Evolutionary conservation across 1,284 basidiomycete genomes (phyloP).

Genomic region (Macrocystidia cucumis): DNA sequence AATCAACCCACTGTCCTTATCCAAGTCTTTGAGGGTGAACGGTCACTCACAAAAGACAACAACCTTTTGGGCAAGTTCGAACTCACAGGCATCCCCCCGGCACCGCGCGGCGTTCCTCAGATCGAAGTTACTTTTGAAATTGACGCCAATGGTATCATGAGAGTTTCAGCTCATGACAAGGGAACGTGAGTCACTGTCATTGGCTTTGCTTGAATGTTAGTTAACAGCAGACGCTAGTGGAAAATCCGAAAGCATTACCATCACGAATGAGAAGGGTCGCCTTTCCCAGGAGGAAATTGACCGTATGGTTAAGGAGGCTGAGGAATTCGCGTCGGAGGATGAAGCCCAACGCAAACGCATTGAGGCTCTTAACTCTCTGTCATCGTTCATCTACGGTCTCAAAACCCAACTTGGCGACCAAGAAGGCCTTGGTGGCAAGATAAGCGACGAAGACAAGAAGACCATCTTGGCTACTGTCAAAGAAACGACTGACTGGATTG

Average conservation of each 20-base stretch:
- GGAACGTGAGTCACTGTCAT: conserved; percentile 57
- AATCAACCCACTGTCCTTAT: conserved; percentile 92
- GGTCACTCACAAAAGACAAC: conserved; percentile 96
- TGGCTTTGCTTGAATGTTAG: not conserved
- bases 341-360: conserved; percentile 85
- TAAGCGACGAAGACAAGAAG: conserved; percentile 87
- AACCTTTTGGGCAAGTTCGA: conserved; percentile 97
- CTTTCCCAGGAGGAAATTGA: conserved; percentile 84
- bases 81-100: conserved; percentile 86
- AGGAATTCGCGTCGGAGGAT: conserved; percentile 73
- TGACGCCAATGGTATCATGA: conserved; percentile 91
- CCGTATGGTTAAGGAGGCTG: conserved; percentile 89
- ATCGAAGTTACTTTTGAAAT: conserved; percentile 95
- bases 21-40: conserved; percentile 93
- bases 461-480: conserved; percentile 77
- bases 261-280: conserved; percentile 84
- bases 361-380: conserved; percentile 77
- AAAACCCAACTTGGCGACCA: conserved; percentile 84
- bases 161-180: conserved; percentile 85
- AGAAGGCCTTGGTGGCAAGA: conserved; percentile 87
- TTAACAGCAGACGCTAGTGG: conserved; percentile 39
- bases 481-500: conserved; percentile 89
- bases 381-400: conserved; percentile 75
- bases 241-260: conserved; percentile 84
- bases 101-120: conserved; percentile 92